phyloP scores from a whole-genome alignment of 805 yeast genomes.

The Wickerhamomyces hampshirensis region DNA sequence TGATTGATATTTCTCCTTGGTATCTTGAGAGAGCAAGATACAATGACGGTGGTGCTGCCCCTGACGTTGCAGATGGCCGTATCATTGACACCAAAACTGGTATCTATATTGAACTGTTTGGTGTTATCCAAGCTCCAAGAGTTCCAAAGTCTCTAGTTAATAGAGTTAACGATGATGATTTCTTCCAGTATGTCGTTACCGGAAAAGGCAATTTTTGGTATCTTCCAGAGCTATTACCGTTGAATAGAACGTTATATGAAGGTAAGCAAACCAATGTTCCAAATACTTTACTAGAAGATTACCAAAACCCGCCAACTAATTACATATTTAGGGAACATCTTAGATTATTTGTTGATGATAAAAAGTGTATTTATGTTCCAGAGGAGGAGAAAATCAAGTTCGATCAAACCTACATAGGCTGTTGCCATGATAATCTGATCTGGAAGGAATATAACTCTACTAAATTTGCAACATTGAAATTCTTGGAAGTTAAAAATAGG shows the following conservation, averaged over 20 bases:
- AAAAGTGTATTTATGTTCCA: constrained; percentile 37
- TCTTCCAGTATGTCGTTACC: constrained; percentile 28
- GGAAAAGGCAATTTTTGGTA: constrained; percentile 43
- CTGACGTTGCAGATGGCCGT: constrained; percentile 45
- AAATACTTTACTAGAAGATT: constrained; percentile 34
- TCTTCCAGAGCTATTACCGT: constrained; percentile 45
- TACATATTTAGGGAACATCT: constrained; percentile 32
- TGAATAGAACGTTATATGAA: constrained; percentile 53
- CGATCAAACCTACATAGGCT: constrained; percentile 33
- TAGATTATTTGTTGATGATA: constrained; percentile 33
- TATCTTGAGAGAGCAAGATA: constrained; percentile 43
- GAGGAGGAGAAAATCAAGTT: constrained; percentile 33
- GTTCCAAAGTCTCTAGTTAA: constrained; percentile 14
- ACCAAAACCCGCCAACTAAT: constrained; percentile 24
- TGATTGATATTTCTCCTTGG: constrained; percentile 46
- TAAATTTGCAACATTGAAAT: constrained; percentile 20
- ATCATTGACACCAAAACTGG: constrained; percentile 60
- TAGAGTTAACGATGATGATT: constrained; percentile 7
- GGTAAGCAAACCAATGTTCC: constrained; percentile 50
- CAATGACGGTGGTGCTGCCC: constrained; percentile 42
- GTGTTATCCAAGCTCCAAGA: constrained; percentile 27
- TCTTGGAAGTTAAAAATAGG: constrained; percentile 10
- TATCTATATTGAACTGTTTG: constrained; percentile 54
- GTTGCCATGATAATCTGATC: constrained; percentile 35
- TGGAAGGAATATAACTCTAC: constrained; percentile 36